Evolutionary conservation across 1,284 basidiomycete species (phyloP).

Genomic region (Ceratobasidium sp.): DNA sequence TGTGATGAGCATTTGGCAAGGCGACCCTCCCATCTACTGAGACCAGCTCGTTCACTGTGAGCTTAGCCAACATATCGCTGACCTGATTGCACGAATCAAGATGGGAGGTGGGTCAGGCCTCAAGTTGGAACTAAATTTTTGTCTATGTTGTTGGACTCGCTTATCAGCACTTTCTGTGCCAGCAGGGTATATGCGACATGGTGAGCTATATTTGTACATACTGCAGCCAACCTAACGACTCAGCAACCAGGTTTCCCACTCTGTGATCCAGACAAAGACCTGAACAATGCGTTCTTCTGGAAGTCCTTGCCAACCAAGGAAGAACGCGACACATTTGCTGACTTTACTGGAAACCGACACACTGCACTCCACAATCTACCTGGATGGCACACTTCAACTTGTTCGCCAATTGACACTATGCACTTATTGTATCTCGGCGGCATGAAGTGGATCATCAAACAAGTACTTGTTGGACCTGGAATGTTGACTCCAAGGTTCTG

Average conservation of each 20-base stretch:
- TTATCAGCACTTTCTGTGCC: conserved; percentile 1
- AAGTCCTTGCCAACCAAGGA: not conserved
- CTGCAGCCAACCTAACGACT: too few relatives aligned
- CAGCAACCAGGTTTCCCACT: not conserved
- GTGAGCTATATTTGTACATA: not conserved
- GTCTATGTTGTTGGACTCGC: not conserved
- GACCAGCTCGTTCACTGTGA: not conserved
- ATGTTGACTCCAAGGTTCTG: not conserved
- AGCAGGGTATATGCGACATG: not conserved
- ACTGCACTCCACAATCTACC: conserved; percentile 24
- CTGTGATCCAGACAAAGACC: conserved; percentile 15
- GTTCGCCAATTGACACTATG: not conserved
- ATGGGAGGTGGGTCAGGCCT: conserved; percentile 22
- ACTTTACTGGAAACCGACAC: conserved; percentile 13
- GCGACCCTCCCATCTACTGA: not conserved
- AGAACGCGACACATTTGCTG: not conserved
- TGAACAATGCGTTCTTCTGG: conserved; percentile 25
- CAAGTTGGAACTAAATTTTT: conserved; percentile 23
- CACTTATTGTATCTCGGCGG: conserved; percentile 12
- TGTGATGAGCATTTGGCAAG: not conserved
- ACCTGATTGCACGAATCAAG: conserved; percentile 33
- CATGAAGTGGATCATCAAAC: conserved; percentile 29
- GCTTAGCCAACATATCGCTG: conserved; percentile 18
- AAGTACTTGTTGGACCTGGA: not conserved
- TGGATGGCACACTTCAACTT: conserved; percentile 11